These are phyloP conservation scores for Proteromonas lacertae DNA, from an alignment of 352 stramenopile genomes.

Conservation along the genomic window DNA sequence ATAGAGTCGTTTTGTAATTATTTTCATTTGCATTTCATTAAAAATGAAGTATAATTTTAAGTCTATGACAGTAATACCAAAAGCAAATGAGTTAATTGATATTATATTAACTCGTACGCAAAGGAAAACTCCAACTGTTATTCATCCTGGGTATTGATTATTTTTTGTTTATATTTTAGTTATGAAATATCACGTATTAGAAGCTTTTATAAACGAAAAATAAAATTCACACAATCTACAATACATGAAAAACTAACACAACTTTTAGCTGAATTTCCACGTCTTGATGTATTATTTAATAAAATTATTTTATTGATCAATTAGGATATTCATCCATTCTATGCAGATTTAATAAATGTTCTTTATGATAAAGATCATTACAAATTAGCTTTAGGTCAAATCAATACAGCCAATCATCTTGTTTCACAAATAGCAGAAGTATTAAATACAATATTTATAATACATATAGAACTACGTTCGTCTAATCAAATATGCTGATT, in stretches of 20 bases:
- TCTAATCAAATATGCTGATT: slow-evolving; percentile 98
- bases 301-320: neutral
- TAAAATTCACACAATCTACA: slow-evolving; percentile 98
- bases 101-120: slow-evolving; percentile 95
- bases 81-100: slow-evolving; percentile 85
- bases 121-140: slow-evolving; percentile 90
- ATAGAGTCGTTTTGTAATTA: neutral
- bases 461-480: slow-evolving; percentile 97
- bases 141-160: slow-evolving; percentile 90
- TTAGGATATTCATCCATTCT: slow-evolving; percentile 87
- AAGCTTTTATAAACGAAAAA: slow-evolving; percentile 91
- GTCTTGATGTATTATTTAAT: slow-evolving; percentile 43
- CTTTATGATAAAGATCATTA: slow-evolving; percentile 99
- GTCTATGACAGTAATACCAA: slow-evolving; percentile 83
- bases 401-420: slow-evolving; percentile 86
- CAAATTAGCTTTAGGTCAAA: slow-evolving; percentile 93
- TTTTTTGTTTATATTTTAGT: slow-evolving; percentile 16
- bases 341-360: slow-evolving; percentile 97
- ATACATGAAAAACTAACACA: slow-evolving; percentile 78
- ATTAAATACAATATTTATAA: too few species aligned
- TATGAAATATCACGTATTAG: slow-evolving; percentile 85
- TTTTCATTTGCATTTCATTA: slow-evolving; percentile 2
- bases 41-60: slow-evolving; percentile 99
- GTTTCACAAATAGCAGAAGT: slow-evolving; percentile 80
- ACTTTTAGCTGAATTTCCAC: slow-evolving; percentile 94